These are phyloP conservation scores for Arctostaphylos glauca DNA, from an alignment of 148 eudicot species.

Conservation along the genomic window DNA sequence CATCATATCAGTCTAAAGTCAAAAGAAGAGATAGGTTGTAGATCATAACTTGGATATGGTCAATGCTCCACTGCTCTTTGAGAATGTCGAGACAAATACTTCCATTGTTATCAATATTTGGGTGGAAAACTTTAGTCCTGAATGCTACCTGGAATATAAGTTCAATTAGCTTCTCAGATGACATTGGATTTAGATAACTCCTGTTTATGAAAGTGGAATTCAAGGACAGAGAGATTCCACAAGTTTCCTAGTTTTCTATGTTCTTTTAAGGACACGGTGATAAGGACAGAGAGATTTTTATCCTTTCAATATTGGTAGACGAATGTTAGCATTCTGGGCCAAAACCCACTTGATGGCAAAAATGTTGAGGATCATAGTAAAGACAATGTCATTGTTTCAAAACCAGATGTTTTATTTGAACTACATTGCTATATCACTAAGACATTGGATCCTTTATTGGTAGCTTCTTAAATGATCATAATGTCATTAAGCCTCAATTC, in stretches of 20 bases:
- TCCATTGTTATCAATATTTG: slow-evolving; percentile 43
- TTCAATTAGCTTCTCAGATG: not conserved
- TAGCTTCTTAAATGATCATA: not conserved
- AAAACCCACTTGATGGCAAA: not conserved
- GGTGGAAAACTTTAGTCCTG: slow-evolving; percentile 42
- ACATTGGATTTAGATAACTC: not conserved
- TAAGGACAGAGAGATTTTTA: not conserved
- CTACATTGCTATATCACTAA: not conserved
- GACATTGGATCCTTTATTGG: not conserved
- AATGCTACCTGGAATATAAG: slow-evolving; percentile 31
- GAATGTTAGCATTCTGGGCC: not conserved
- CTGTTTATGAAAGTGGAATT: not conserved
- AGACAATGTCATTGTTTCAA: not conserved
- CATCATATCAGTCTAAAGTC: not conserved
- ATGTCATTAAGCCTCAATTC: slow-evolving; percentile 52
- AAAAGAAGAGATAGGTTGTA: not conserved
- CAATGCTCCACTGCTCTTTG: slow-evolving; percentile 45
- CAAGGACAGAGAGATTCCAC: not conserved
- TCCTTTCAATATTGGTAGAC: not conserved
- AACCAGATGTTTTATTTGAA: not conserved
- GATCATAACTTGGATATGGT: slow-evolving; percentile 39
- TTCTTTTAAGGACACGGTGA: not conserved
- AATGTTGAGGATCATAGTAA: not conserved
- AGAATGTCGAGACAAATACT: slow-evolving; percentile 44
- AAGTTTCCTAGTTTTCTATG: not conserved